These are phyloP conservation scores for Zopfochytrium polystomum DNA, from an alignment of 371 early-diverging fungal species.

Conservation along the genomic window DNA sequence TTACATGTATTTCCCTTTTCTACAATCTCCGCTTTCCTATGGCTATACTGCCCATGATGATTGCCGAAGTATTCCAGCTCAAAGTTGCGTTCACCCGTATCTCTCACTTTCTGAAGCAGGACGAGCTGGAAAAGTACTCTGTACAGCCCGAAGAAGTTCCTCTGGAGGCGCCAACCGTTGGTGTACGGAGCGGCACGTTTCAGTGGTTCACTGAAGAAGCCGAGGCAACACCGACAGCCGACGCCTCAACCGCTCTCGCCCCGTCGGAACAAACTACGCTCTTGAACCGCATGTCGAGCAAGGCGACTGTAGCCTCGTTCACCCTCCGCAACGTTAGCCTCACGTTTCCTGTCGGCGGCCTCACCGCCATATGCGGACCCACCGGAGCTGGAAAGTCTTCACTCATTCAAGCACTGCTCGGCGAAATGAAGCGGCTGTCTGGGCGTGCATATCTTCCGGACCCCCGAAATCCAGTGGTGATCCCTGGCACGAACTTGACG, in stretches of 20 bases:
- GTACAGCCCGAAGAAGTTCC: neutral
- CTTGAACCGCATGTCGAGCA: neutral
- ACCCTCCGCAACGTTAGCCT: constrained; percentile 22
- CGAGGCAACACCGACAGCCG: neutral
- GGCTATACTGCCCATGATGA: constrained; percentile 51
- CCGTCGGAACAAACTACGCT: constrained; percentile 10
- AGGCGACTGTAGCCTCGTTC: constrained; percentile 2
- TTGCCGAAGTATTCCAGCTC: constrained; percentile 32
- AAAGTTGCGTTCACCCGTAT: constrained; percentile 41
- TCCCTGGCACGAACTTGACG: neutral
- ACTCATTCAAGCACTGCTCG: constrained; percentile 31
- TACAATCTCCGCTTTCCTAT: constrained; percentile 61
- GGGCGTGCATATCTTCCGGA: constrained; percentile 31
- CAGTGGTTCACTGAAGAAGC: constrained; percentile 21
- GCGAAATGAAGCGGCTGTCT: constrained; percentile 33
- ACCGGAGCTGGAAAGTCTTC: constrained; percentile 38
- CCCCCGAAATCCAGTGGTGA: neutral
- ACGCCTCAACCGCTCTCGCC: neutral
- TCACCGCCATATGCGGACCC: constrained; percentile 33
- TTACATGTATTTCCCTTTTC: constrained; percentile 62
- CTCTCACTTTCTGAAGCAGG: constrained; percentile 33
- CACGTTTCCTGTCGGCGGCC: constrained; percentile 24
- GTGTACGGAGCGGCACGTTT: constrained; percentile 26
- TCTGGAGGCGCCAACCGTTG: constrained; percentile 12
- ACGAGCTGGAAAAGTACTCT: constrained; percentile 40